phyloP scores from a whole-genome alignment of 345 rosid species.

The Populus tremula region DNA sequence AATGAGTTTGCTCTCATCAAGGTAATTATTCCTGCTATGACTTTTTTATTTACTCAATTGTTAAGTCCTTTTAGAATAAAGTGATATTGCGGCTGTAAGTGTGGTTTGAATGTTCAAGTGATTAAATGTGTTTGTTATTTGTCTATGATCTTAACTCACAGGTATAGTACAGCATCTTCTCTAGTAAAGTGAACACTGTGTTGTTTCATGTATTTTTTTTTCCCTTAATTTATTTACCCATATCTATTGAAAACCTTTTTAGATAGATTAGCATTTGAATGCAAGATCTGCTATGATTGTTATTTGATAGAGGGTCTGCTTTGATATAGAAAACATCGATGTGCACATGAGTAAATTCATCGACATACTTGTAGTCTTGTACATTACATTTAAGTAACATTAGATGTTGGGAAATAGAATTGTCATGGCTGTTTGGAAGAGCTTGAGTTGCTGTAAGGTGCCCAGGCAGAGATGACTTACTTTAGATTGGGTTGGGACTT shows the following conservation, averaged over 20 bases:
- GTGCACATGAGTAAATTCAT: neutral
- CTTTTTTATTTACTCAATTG: neutral
- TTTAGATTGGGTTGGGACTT: neutral
- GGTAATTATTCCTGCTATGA: conserved; percentile 15
- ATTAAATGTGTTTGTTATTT: neutral
- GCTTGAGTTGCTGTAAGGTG: conserved; percentile 2
- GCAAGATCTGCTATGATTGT: neutral
- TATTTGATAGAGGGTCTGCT: neutral
- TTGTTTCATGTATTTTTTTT: no score
- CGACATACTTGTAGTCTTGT: neutral
- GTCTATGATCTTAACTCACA: neutral
- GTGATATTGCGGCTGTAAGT: neutral
- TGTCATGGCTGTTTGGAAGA: neutral
- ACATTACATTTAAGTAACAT: neutral
- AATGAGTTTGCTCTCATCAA: conserved; percentile 17
- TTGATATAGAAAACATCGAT: neutral
- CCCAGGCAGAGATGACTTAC: neutral
- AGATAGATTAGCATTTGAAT: neutral
- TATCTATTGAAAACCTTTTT: neutral
- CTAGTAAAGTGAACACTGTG: neutral
- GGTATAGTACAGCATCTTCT: neutral
- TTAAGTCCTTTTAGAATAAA: neutral
- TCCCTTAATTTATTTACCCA: neutral
- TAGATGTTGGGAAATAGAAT: neutral
- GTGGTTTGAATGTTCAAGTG: neutral